These are phyloP conservation scores for Stagonosporopsis cucurbitacearum DNA, from an alignment of 2,329 filamentous ascomycete species.

Conservation along the genomic window DNA sequence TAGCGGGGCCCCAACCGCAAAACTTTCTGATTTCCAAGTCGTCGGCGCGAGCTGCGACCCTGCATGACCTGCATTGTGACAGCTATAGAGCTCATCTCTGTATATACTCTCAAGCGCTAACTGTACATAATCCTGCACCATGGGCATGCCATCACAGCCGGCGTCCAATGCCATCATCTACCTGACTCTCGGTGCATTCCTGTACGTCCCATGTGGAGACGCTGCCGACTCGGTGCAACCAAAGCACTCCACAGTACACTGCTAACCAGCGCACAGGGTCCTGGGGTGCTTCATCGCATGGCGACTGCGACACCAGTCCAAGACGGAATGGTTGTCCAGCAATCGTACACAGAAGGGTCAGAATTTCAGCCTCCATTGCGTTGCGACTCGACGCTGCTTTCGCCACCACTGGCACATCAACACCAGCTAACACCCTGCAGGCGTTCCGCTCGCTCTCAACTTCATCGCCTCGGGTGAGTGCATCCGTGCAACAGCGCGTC, in stretches of 20 bases:
- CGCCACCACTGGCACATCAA: not conserved
- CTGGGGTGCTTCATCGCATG: slow-evolving; percentile 67
- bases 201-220: slow-evolving; percentile 60
- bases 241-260: slow-evolving; percentile 9
- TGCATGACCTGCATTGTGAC: slow-evolving; percentile 22
- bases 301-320: slow-evolving; percentile 66
- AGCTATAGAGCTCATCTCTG: slow-evolving; percentile 16
- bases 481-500: slow-evolving; percentile 46
- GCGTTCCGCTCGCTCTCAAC: slow-evolving; percentile 81
- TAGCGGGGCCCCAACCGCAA: slow-evolving; percentile 30
- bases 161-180: slow-evolving; percentile 87
- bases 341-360: slow-evolving; percentile 84
- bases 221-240: slow-evolving; percentile 1
- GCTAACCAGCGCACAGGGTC: slow-evolving; percentile 56
- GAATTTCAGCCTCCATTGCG: slow-evolving; percentile 23
- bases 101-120: slow-evolving; percentile 7
- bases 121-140: slow-evolving; percentile 46
- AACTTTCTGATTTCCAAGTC: slow-evolving; percentile 22
- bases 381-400: slow-evolving; percentile 8
- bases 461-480: slow-evolving; percentile 93
- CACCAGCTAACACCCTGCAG: slow-evolving; percentile 55
- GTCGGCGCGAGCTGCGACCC: slow-evolving; percentile 25
- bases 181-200: slow-evolving; percentile 76
- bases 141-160: slow-evolving; percentile 76
- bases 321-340: slow-evolving; percentile 74